phyloP scores from a whole-genome alignment of 352 stramenopile genomes.

The Phytophthora kernoviae region DNA sequence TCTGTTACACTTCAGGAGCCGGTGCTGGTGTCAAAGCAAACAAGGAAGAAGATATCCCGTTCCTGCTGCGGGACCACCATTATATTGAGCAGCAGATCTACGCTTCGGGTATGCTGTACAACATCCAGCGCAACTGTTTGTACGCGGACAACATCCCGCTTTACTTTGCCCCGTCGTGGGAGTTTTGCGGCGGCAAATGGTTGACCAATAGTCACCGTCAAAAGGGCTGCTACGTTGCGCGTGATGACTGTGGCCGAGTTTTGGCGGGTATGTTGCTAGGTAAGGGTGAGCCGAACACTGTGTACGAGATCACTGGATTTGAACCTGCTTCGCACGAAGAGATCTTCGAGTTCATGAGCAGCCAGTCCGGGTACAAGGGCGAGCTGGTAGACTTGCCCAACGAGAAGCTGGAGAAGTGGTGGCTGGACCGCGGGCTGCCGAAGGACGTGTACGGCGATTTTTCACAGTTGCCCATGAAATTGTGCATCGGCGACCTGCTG shows the following conservation, averaged over 20 bases:
- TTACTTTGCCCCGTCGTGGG: slow-evolving; percentile 13
- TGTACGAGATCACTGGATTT: slow-evolving; percentile 31
- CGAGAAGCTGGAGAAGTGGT: slow-evolving; percentile 29
- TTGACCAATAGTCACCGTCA: slow-evolving; percentile 7
- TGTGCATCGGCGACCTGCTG: slow-evolving; percentile 33
- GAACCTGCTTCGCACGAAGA: slow-evolving; percentile 23
- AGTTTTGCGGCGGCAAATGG: slow-evolving; percentile 10
- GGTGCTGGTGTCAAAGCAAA: slow-evolving; percentile 7
- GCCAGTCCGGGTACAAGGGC: slow-evolving; percentile 30
- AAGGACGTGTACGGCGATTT: slow-evolving; percentile 27
- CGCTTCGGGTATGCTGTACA: slow-evolving; percentile 12
- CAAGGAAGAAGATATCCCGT: slow-evolving; percentile 20
- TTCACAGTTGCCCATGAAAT: slow-evolving; percentile 33
- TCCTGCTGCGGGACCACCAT: slow-evolving; percentile 21
- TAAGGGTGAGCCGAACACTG: slow-evolving; percentile 28
- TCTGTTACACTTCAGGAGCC: slow-evolving; percentile 19
- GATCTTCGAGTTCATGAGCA: slow-evolving; percentile 31
- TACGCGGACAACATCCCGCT: slow-evolving; percentile 16
- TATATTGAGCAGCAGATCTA: slow-evolving; percentile 17
- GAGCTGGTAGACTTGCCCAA: slow-evolving; percentile 37
- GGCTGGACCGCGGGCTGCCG: slow-evolving; percentile 26
- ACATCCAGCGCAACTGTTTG: slow-evolving; percentile 18
- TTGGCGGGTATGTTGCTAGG: slow-evolving; percentile 27
- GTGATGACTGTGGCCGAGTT: slow-evolving; percentile 32
- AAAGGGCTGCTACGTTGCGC: slow-evolving; percentile 22